Percentiles rank a stretch among this genome's conserved stretches.
Conservation (phyloP, 768 basidiomycete species). For the Tubosaeta sp. region DNA sequence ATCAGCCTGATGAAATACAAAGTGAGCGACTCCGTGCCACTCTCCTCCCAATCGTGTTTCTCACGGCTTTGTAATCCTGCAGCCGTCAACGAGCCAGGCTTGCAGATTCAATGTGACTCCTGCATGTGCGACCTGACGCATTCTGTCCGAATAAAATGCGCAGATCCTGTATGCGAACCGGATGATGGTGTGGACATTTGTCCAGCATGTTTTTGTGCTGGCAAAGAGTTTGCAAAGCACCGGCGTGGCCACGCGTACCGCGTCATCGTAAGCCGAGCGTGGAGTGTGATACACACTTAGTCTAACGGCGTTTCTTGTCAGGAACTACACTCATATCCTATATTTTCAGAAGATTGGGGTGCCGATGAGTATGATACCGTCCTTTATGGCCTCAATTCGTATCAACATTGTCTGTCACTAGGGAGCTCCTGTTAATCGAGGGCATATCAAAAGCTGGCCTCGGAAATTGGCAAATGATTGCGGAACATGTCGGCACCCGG, state of each 20-base stretch:
- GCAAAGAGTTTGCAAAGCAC: constrained; percentile 84
- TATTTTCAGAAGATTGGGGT: constrained; percentile 94
- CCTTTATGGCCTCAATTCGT: neutral
- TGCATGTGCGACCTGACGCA: constrained; percentile 90
- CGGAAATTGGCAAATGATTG: constrained; percentile 96
- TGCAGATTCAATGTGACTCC: constrained; percentile 79
- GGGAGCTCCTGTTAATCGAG: constrained; percentile 86
- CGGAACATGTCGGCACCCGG: constrained; percentile 90
- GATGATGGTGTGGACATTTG: constrained; percentile 90
- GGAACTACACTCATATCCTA: constrained; percentile 96
- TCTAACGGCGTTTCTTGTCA: constrained; percentile 28
- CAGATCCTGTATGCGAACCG: constrained; percentile 69
- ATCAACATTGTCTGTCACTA: constrained; percentile 27
- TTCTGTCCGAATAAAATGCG: constrained; percentile 95
- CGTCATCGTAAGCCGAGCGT: constrained; percentile 61
- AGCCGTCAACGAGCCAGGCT: constrained; percentile 79
- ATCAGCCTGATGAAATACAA: constrained; percentile 61
- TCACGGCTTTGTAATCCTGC: constrained; percentile 29
- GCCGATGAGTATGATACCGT: constrained; percentile 79
- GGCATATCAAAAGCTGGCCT: constrained; percentile 84
- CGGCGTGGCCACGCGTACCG: constrained; percentile 86
- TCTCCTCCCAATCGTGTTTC: constrained; percentile 14
- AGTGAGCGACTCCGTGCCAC: constrained; percentile 36
- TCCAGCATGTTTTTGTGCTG: constrained; percentile 86
- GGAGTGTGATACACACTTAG: neutral